A percentile compares a stretch with the other conserved stretches of the same genome.
phyloP scores from a whole-genome alignment of 805 yeast species.

The Diddensiella caesifluorescens region DNA sequence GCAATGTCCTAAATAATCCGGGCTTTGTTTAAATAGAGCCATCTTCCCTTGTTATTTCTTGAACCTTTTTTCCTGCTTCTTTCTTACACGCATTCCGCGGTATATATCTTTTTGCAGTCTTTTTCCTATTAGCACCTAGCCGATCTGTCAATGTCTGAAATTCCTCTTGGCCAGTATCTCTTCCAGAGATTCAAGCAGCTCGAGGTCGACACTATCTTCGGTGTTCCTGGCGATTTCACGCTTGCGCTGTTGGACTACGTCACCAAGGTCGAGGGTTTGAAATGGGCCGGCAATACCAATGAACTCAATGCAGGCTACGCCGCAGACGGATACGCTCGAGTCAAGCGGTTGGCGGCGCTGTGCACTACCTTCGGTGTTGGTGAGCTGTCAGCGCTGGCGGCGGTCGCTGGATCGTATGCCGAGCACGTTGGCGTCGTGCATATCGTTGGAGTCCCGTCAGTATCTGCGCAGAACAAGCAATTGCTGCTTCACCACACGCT shows the following conservation, averaged over 20 bases:
- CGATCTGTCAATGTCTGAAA: slow-evolving; percentile 13
- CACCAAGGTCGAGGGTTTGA: slow-evolving; percentile 50
- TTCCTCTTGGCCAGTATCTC: slow-evolving; percentile 69
- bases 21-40: too few species aligned
- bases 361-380: slow-evolving; percentile 91
- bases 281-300: slow-evolving; percentile 90
- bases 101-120: too few species aligned
- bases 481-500: slow-evolving; percentile 75
- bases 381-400: slow-evolving; percentile 77
- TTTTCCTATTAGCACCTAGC: too few species aligned
- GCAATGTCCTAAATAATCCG: too few species aligned
- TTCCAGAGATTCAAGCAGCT: slow-evolving; percentile 76
- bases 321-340: slow-evolving; percentile 82
- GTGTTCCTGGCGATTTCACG: slow-evolving; percentile 61
- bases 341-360: slow-evolving; percentile 68
- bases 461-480: slow-evolving; percentile 65
- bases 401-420: slow-evolving; percentile 83
- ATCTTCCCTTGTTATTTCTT: too few species aligned
- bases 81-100: too few species aligned
- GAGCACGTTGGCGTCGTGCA: slow-evolving; percentile 84
- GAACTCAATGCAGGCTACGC: slow-evolving; percentile 86
- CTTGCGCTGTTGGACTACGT: slow-evolving; percentile 59
- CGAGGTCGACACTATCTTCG: slow-evolving; percentile 50
- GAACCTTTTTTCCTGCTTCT: too few species aligned
- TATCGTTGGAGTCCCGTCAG: slow-evolving; percentile 81